phyloP scores from a whole-genome alignment of 176 grass and related monocot species.

The Phragmites australis region DNA sequence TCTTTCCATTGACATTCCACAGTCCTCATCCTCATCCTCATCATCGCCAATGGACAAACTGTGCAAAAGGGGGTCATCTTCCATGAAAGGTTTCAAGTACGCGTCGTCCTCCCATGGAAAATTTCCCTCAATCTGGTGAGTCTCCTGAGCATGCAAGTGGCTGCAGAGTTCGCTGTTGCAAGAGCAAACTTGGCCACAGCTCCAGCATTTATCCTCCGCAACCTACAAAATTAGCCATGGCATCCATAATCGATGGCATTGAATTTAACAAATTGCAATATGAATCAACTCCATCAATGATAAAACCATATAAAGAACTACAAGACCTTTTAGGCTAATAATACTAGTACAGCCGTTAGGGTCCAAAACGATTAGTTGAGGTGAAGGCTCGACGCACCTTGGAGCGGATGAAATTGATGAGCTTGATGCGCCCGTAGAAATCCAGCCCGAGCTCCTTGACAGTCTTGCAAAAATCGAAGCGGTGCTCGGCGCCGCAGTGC shows the following conservation, averaged over 20 bases:
- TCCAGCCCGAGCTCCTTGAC: constrained; percentile 58
- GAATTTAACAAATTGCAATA: constrained; percentile 4
- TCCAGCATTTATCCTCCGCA: constrained; percentile 74
- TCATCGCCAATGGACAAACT: constrained; percentile 62
- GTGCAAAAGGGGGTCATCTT: constrained; percentile 80
- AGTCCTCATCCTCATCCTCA: constrained; percentile 46
- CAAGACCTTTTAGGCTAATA: not conserved
- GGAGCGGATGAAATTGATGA: constrained; percentile 79
- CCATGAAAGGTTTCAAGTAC: constrained; percentile 84
- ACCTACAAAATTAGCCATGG: constrained; percentile 55
- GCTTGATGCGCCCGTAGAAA: constrained; percentile 90
- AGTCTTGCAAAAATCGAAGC: constrained; percentile 61
- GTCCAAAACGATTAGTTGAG: not conserved
- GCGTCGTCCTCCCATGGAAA: constrained; percentile 65
- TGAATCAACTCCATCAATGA: not conserved
- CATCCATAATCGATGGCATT: not conserved
- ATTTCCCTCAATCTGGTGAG: constrained; percentile 42
- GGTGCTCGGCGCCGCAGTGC: constrained; percentile 65
- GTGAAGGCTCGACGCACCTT: constrained; percentile 46
- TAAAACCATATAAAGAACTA: not conserved
- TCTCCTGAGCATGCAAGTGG: constrained; percentile 42
- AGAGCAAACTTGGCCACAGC: constrained; percentile 51
- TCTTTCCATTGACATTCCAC: constrained; percentile 37
- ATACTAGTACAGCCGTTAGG: not conserved
- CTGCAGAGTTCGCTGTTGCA: constrained; percentile 41